Evolutionary conservation across 2,329 filamentous ascomycete genomes (phyloP).

Genomic region (Penicillium sp.): DNA sequence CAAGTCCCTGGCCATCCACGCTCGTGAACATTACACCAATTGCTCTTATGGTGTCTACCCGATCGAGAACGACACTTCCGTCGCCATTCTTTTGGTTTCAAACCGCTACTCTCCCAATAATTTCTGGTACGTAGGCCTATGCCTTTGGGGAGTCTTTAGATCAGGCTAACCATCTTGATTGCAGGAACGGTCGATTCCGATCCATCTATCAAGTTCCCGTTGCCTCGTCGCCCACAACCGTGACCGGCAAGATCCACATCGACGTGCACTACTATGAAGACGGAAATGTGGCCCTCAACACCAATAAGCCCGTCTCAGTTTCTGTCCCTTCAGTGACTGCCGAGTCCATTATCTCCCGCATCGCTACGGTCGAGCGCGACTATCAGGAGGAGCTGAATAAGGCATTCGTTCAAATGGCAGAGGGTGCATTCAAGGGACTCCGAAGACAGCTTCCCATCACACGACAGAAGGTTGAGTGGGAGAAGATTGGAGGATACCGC

Average conservation of each 20-base stretch:
- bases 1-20: slow-evolving; percentile 72
- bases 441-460: slow-evolving; percentile 93
- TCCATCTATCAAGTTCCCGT: slow-evolving; percentile 79
- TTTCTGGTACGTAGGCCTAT: slow-evolving; percentile 67
- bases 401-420: slow-evolving; percentile 82
- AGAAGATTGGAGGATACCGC: slow-evolving; percentile 92
- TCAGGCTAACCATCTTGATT: not conserved
- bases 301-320: slow-evolving; percentile 70
- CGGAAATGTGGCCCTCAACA: slow-evolving; percentile 90
- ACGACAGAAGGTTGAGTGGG: slow-evolving; percentile 98
- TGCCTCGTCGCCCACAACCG: slow-evolving; percentile 53
- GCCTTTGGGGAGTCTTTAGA: not conserved
- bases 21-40: slow-evolving; percentile 83
- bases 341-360: slow-evolving; percentile 72
- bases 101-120: slow-evolving; percentile 98
- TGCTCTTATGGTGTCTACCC: slow-evolving; percentile 81
- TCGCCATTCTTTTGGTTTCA: slow-evolving; percentile 82
- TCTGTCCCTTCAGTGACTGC: slow-evolving; percentile 62
- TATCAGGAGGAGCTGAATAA: slow-evolving; percentile 96
- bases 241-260: slow-evolving; percentile 81
- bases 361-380: slow-evolving; percentile 77
- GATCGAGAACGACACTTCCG: slow-evolving; percentile 67
- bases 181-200: slow-evolving; percentile 93
- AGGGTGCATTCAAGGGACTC: slow-evolving; percentile 92
- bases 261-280: slow-evolving; percentile 99